These are phyloP conservation scores for Favolaschia claudopus DNA, from an alignment of 768 basidiomycete species.

Conservation along the genomic window DNA sequence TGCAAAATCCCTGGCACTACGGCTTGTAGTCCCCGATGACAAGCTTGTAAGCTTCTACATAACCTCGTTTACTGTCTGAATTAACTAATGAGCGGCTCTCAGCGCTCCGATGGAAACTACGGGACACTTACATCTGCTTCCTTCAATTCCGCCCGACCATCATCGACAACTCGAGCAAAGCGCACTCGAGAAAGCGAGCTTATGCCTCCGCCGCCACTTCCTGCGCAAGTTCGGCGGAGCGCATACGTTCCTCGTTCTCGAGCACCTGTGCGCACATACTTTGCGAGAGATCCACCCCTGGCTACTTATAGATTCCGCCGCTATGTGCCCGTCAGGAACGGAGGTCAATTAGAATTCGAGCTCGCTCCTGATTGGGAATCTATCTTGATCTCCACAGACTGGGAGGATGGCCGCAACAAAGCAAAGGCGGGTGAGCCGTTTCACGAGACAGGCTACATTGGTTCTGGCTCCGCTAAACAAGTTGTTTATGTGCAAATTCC, in stretches of 20 bases:
- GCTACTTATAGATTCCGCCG: background rate
- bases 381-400: slow-evolving; percentile 6
- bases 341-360: background rate
- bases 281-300: background rate
- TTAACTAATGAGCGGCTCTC: background rate
- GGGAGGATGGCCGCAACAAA: background rate
- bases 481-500: slow-evolving; percentile 21
- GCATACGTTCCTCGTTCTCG: background rate
- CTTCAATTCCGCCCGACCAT: too few relatives aligned
- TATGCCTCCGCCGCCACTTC: too few relatives aligned
- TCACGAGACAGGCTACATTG: slow-evolving; percentile 21
- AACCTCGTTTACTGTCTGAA: background rate
- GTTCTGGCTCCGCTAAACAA: slow-evolving; percentile 18
- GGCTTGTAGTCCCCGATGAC: background rate
- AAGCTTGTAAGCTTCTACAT: background rate
- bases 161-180: too few relatives aligned
- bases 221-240: background rate
- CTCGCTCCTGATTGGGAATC: background rate
- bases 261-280: background rate
- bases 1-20: background rate
- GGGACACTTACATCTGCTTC: too few relatives aligned
- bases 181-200: background rate
- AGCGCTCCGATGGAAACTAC: background rate
- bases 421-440: background rate
- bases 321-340: background rate